A percentile compares a stretch with the other conserved stretches of the same genome.
Conservation (phyloP, 352 stramenopile species). For the Globisporangium irregulare region DNA sequence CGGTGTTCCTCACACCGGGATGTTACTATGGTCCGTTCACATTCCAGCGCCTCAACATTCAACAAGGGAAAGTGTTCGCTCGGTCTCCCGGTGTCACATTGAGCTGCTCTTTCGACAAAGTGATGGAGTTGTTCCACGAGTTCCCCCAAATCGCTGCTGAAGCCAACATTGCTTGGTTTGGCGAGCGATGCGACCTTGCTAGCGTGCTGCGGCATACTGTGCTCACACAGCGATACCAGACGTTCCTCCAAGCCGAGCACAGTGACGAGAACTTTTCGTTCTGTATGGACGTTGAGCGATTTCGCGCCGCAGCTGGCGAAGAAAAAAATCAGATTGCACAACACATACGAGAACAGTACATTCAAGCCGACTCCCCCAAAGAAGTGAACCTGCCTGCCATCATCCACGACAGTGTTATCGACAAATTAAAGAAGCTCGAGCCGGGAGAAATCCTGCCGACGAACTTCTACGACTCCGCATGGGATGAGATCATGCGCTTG, state of each 20-base stretch:
- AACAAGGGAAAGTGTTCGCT: slow-evolving; percentile 44
- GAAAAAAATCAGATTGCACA: slow-evolving; percentile 31
- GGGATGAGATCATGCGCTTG: slow-evolving; percentile 76
- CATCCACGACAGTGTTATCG: slow-evolving; percentile 51
- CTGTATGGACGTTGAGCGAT: slow-evolving; percentile 64
- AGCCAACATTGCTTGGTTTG: slow-evolving; percentile 76
- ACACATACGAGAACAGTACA: slow-evolving; percentile 56
- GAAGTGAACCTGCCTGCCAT: slow-evolving; percentile 68
- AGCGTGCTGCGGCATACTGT: slow-evolving; percentile 59
- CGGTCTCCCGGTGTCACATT: slow-evolving; percentile 53
- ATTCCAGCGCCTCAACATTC: slow-evolving; percentile 57
- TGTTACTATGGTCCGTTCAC: slow-evolving; percentile 76
- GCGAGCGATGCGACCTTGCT: slow-evolving; percentile 58
- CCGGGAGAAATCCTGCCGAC: slow-evolving; percentile 24
- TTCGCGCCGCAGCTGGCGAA: slow-evolving; percentile 24
- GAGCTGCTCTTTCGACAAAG: slow-evolving; percentile 41
- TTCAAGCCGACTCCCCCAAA: slow-evolving; percentile 50
- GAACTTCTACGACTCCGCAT: slow-evolving; percentile 56
- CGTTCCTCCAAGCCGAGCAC: slow-evolving; percentile 69
- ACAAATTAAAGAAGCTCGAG: slow-evolving; percentile 26
- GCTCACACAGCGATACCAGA: slow-evolving; percentile 56
- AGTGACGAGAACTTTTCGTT: slow-evolving; percentile 82
- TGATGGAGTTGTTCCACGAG: slow-evolving; percentile 52
- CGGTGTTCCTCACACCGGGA: slow-evolving; percentile 60
- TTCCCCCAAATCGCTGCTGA: slow-evolving; percentile 55